Evolutionary conservation across 495 filamentous ascomycete species (phyloP), one percentile per base, ranked within the genome.

Genomic region (Aspergillus carlsbadensis): DNA sequence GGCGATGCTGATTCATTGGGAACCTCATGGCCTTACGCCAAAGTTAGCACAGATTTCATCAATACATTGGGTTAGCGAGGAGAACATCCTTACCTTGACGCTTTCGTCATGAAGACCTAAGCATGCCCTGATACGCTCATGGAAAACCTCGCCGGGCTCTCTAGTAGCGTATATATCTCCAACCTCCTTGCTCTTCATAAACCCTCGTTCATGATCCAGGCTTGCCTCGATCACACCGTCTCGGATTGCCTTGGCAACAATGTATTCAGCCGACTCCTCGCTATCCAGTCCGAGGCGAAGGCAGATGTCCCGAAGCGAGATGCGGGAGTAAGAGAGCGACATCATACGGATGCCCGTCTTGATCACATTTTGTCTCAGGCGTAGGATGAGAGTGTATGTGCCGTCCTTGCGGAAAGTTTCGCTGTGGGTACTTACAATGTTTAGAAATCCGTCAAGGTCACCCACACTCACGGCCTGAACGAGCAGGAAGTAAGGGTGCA

Each of bases 281-380:
- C 86, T 91, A 52, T 91, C 88, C n/a, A 98, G 75, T 39, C 91
- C 87, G 50, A 98, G 80, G 43, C 94, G 88, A 57, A 97, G 89
- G 77, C 95, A 98, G 59, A 98, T 98, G 66, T 98, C 94, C 50
- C 94, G 85, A 42, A 98, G 81, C n/a, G 92, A 96, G 67, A 98
- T 98, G 54, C 92, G 87, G 48, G 92, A 96, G 75, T 98, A 98
- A 49, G 91, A 94, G 65, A 98, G 78, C 26, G 92, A 96, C 86
- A 98, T 96, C 90, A 96, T 97, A 58, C 94, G 90, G 61, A 98
- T 94, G 62, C 94, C 94, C 33, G 94, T 98, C 78, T 96, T 96
- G 84, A 98, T 98, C 70, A 98, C 94, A 73, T 98, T 98, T 70
- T 98, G 94, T 49, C 94, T 85, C 36, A 98, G 80, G 43, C 94